Percentiles rank a stretch among this genome's conserved stretches.
These are phyloP conservation scores for Penicillium egyptiacum DNA, from an alignment of 495 filamentous ascomycete genomes.

Conservation along the genomic window DNA sequence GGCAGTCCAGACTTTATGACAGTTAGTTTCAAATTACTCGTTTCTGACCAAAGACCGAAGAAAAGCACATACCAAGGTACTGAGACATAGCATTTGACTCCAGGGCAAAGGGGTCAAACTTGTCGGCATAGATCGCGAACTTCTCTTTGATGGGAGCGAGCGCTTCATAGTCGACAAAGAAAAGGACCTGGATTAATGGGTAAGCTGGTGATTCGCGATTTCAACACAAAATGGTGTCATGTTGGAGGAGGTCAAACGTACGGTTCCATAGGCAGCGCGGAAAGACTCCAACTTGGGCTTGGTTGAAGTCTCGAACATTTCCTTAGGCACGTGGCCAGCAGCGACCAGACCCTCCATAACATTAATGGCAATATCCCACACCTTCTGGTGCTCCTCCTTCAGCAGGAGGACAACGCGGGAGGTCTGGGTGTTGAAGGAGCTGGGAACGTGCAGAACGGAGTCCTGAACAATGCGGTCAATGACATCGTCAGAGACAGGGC, in stretches of 20 bases:
- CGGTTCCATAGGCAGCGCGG: constrained; percentile 51
- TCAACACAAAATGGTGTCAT: background rate
- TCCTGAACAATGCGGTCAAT: constrained; percentile 42
- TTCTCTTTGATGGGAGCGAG: constrained; percentile 44
- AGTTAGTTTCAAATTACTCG: constrained; percentile 10
- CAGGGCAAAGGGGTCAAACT: constrained; percentile 49
- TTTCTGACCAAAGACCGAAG: background rate
- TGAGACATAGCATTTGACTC: constrained; percentile 56
- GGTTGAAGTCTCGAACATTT: constrained; percentile 43
- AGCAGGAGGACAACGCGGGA: constrained; percentile 48
- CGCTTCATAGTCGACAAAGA: constrained; percentile 49
- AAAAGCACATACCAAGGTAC: constrained; percentile 38
- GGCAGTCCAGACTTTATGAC: constrained; percentile 47
- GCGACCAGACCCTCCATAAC: constrained; percentile 45
- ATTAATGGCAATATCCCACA: constrained; percentile 50
- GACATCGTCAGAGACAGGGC: constrained; percentile 43
- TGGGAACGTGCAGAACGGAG: constrained; percentile 49
- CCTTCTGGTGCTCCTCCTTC: constrained; percentile 53
- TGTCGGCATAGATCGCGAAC: constrained; percentile 48
- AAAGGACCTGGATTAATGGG: constrained; percentile 37
- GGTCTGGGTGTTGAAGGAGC: constrained; percentile 56
- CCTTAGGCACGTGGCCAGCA: constrained; percentile 34
- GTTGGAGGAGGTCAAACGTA: constrained; percentile 23
- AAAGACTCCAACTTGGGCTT: constrained; percentile 46
- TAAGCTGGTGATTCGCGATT: background rate